Percentiles rank a stretch among this genome's conserved stretches.
phyloP scores from a whole-genome alignment of 176 grass and related monocot genomes.

The Zea luxurians region DNA sequence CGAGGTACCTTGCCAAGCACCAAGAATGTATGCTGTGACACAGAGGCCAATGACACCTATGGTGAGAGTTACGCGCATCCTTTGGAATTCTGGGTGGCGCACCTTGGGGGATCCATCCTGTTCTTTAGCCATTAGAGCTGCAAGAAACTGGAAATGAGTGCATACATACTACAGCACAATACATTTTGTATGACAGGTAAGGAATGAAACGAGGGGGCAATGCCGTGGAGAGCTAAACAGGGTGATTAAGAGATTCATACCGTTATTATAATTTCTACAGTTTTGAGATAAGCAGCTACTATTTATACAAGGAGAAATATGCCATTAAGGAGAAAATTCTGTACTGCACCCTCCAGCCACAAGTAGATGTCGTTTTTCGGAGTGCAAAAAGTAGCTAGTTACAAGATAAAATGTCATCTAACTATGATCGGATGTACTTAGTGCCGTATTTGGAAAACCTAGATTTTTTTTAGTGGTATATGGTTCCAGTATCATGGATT shows the following conservation, averaged over 20 bases:
- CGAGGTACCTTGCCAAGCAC: slow-evolving; percentile 69
- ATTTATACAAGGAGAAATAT: background rate
- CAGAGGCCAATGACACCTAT: slow-evolving; percentile 50
- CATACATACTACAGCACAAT: background rate
- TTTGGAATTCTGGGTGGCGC: slow-evolving; percentile 42
- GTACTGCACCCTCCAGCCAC: too few relatives aligned
- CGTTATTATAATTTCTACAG: background rate
- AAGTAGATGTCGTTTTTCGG: background rate
- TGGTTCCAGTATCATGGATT: background rate
- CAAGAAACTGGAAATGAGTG: slow-evolving; percentile 20
- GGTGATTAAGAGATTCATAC: background rate
- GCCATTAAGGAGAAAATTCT: background rate
- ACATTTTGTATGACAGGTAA: background rate
- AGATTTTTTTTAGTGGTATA: background rate
- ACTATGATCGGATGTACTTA: background rate
- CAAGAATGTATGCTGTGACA: slow-evolving; percentile 69
- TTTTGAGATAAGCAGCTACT: background rate
- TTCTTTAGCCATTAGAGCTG: slow-evolving; percentile 54
- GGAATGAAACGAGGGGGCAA: background rate
- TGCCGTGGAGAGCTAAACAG: background rate
- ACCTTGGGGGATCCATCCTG: slow-evolving; percentile 48
- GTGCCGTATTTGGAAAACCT: background rate
- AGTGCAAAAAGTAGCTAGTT: background rate
- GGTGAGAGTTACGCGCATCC: slow-evolving; percentile 50
- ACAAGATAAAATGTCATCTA: background rate